These are phyloP conservation scores for Chrysanthemum makinoi DNA, from an alignment of 129 eudicot species.

Conservation along the genomic window DNA sequence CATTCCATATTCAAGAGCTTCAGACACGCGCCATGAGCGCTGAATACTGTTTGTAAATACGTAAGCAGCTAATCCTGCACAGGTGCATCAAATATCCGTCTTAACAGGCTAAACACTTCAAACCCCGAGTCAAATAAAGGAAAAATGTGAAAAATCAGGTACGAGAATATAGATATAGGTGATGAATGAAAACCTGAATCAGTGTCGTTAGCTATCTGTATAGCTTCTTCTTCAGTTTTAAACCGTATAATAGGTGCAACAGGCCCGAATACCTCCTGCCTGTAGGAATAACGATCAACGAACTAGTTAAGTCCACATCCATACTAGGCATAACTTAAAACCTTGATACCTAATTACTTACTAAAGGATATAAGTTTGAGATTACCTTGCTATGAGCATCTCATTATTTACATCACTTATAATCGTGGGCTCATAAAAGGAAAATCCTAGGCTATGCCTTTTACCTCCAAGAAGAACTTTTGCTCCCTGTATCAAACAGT, in stretches of 20 bases:
- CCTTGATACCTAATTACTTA: neutral
- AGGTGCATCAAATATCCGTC: neutral
- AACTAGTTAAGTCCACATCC: conserved; percentile 8
- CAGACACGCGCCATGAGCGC: conserved; percentile 90
- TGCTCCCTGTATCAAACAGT: conserved; percentile 65
- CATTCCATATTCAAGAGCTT: conserved; percentile 92
- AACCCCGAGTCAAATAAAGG: neutral
- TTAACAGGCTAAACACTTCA: conserved; percentile 2
- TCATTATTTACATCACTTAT: conserved; percentile 72
- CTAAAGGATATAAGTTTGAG: neutral
- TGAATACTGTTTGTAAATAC: conserved; percentile 55
- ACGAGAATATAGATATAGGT: conserved; percentile 2
- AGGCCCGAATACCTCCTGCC: conserved; percentile 97
- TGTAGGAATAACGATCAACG: conserved; percentile 25
- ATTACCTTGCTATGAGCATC: conserved; percentile 84
- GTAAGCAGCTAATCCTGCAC: conserved; percentile 91
- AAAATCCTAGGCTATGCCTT: conserved; percentile 78
- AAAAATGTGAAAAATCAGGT: neutral
- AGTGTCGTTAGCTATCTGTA: conserved; percentile 87
- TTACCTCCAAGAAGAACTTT: conserved; percentile 84
- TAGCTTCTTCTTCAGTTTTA: conserved; percentile 94
- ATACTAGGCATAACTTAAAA: neutral
- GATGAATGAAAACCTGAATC: conserved; percentile 62
- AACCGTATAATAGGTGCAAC: conserved; percentile 86
- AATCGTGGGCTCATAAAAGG: conserved; percentile 86